Evolutionary conservation across 805 yeast genomes (phyloP), one percentile per base, ranked within the genome.

Genomic region (Saccharomycopsis fodiens): DNA sequence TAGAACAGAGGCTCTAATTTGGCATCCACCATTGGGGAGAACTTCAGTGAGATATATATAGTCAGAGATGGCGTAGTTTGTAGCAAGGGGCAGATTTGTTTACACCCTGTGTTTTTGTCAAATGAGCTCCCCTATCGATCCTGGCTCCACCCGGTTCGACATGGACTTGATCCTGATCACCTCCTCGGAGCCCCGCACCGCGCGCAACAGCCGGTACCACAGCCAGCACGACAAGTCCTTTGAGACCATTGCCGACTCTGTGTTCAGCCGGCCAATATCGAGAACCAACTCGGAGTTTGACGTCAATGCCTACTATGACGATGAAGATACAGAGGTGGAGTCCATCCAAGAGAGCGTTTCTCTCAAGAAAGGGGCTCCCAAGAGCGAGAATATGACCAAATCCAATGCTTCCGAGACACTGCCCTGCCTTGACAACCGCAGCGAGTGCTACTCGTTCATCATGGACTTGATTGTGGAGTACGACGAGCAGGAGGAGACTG

Each of bases 381-480:
- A 8, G 8, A 42, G 17, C n/a, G 21, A 35, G 39, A 39, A n/a
- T 10, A 34, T 34, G 37, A 10, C n/a, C 7, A 10, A 4, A 29
- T 15, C 32, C 13, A n/a, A 17, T 7, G 3, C 2, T 35, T 16
- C 17, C 7, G 20, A 15, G 27, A 21, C 20, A 10, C 17, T 15
- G 16, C 34, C 17, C 13, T 5, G 8, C 8, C 10, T 19, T 10
- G 46, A 46, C 13, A 38, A 23, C 16, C 31, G 19, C 19, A 42
- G 50, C n/a, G 50, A 35, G 8, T 42, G 51, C 23, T 50, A 50
- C 29, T 50, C 53, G 10, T 46, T 50, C 30, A 46, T 50, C 23
- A 32, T 50, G 20, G 53, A 50, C 20, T 46, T 50, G 25, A 43
- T 50, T 16, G 50, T 42, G 12, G 50, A 50, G 41, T 50, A 50